Base-by-base conservation (phyloP, 2,329 filamentous ascomycete species). In the Massarina eburnea region DNA sequence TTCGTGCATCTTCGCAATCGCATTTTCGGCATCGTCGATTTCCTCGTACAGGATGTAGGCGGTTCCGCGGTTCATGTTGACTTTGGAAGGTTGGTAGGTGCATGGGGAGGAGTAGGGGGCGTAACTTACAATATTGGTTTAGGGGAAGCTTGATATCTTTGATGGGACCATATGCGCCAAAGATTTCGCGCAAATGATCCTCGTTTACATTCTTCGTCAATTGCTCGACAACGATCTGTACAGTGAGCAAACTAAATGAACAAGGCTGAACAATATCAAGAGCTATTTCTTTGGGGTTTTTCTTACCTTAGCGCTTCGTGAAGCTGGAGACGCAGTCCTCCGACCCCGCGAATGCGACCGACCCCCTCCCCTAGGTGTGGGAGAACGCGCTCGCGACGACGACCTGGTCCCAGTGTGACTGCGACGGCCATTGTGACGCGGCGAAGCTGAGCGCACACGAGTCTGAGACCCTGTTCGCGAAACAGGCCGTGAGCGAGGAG, bases 1-100 rank as follows among this genome's bases (percentile, higher is more conserved):
- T 73, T 99, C 94, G 71, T 99, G 94, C 94, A 99, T 97, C 67
- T 95, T 89, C 15, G 91, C 84, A 58, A 96, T 95, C 21, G 94
- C 94, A 12, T 84, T 79, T 71, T 96, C 90, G 19, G 94, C 92
- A 53, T 92, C 87, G 39, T 81, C 77, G 54, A 91, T 82, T 55
- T 86, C 79, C 43, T 83, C 77, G 71, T 87, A 99, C 33, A 96
- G 79, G 52, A 97, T 91, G 69, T 96, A 97, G 24, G 92, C 94
- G 21, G 90, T 95, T 37, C 94, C 92, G 46, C 92, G 86, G 64
- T 97, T 97, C 43, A 85, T 91, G 68, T 88, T 86, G 76, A 88
- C 89, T 94, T 61, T 50, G 30, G 17, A 4, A 18, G 15, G 20
- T 55, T 39, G 54, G 52, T 34, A 22, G 36, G 29, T n/a, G n/a